A percentile compares a stretch with the other conserved stretches of the same genome.
Evolutionary conservation across 2,329 filamentous ascomycete species (phyloP).

Genomic region (Exserohilum rostratum): DNA sequence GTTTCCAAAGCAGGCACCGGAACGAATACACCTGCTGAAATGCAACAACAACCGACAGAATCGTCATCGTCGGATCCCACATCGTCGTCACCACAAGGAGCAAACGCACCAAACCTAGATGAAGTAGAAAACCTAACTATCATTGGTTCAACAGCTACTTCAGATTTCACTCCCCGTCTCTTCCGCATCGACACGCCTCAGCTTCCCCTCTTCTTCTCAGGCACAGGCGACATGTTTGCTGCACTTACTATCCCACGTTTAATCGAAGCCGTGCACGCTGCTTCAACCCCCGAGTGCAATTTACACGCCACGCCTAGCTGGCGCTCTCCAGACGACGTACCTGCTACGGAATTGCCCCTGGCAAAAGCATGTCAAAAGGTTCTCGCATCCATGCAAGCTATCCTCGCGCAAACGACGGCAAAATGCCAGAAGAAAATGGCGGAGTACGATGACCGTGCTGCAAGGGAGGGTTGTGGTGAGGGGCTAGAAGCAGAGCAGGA

Average conservation of each 20-base stretch:
- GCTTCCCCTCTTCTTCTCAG: constrained; percentile 92
- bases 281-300: constrained; percentile 34
- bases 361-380: constrained; percentile 85
- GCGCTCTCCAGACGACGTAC: constrained; percentile 76
- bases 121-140: constrained; percentile 63
- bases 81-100: background rate
- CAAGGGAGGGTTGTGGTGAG: constrained; percentile 52
- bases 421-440: constrained; percentile 70
- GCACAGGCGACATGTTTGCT: constrained; percentile 98
- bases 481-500: constrained; percentile 53
- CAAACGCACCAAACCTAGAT: constrained; percentile 20
- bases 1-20: constrained; percentile 43
- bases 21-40: constrained; percentile 27
- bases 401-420: constrained; percentile 71
- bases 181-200: constrained; percentile 88
- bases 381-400: constrained; percentile 87
- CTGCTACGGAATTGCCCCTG: constrained; percentile 75
- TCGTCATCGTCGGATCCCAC: constrained; percentile 4
- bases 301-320: constrained; percentile 68
- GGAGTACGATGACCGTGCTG: constrained; percentile 52
- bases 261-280: constrained; percentile 74
- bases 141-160: constrained; percentile 76
- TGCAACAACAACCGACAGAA: too few species aligned
- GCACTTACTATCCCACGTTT: constrained; percentile 87
- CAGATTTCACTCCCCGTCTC: constrained; percentile 71